Evolutionary conservation across 805 yeast genomes (phyloP).

Genomic region (Suhomyces prunicola): DNA sequence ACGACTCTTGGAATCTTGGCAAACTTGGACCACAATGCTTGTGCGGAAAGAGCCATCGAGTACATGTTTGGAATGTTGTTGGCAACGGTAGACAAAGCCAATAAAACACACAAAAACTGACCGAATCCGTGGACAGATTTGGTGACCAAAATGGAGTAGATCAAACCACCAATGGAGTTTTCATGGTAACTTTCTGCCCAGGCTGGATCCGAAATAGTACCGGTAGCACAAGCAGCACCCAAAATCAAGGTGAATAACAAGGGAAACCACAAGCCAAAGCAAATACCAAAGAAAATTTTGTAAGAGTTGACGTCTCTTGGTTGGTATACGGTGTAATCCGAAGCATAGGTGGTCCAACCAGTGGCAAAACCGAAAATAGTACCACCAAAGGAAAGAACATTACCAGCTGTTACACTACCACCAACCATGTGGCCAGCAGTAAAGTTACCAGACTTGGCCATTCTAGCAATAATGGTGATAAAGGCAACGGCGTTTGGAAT

Average conservation of each 20-base stretch:
- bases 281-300: conserved; percentile 62
- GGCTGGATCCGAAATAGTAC: conserved; percentile 42
- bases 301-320: conserved; percentile 57
- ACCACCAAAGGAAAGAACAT: conserved; percentile 78
- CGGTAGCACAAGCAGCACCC: conserved; percentile 85
- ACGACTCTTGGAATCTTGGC: conserved; percentile 73
- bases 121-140: conserved; percentile 87
- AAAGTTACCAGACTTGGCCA: conserved; percentile 66
- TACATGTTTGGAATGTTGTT: conserved; percentile 94
- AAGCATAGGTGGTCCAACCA: conserved; percentile 92
- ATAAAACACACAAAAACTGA: conserved; percentile 79
- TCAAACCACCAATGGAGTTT: conserved; percentile 75
- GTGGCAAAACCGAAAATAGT: conserved; percentile 84
- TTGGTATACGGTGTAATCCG: conserved; percentile 90
- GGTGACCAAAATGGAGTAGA: conserved; percentile 72
- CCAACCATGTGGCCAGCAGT: conserved; percentile 29
- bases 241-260: conserved; percentile 68
- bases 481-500: conserved; percentile 73
- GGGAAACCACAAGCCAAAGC: conserved; percentile 64
- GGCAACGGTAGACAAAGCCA: conserved; percentile 84
- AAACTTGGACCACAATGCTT: conserved; percentile 76
- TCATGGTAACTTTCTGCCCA: conserved; percentile 52
- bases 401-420: conserved; percentile 72
- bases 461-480: conserved; percentile 73
- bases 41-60: conserved; percentile 84